Evolutionary conservation across 257 asterid species (phyloP).

Genomic region (Primulina tabacum): DNA sequence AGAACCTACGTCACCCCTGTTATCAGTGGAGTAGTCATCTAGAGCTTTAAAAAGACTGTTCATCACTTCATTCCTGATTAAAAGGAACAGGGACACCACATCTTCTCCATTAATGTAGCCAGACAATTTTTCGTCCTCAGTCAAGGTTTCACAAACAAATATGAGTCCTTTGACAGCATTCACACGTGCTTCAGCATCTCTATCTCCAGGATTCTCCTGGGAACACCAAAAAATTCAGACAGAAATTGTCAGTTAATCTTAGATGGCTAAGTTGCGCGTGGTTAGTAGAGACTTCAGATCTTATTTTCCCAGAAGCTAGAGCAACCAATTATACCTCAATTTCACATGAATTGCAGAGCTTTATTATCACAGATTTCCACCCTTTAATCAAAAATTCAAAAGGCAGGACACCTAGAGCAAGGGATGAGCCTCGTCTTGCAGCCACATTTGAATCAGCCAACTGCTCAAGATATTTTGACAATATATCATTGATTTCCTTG

Average conservation of each 20-base stretch:
- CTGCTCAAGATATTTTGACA: constrained; percentile 68
- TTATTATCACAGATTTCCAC: constrained; percentile 64
- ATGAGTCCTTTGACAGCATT: constrained; percentile 87
- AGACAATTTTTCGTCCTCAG: constrained; percentile 41
- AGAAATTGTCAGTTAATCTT: constrained; percentile 7
- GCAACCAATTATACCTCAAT: constrained; percentile 67
- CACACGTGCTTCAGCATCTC: constrained; percentile 94
- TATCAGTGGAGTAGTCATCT: constrained; percentile 93
- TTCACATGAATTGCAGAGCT: constrained; percentile 66
- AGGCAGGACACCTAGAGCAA: constrained; percentile 83
- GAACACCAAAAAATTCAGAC: constrained; percentile 23
- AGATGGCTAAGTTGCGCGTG: constrained; percentile 15
- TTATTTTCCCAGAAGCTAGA: constrained; percentile 16
- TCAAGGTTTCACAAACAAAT: constrained; percentile 69
- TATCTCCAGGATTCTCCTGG: constrained; percentile 81
- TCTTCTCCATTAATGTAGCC: constrained; percentile 51
- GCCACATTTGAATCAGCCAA: constrained; percentile 85
- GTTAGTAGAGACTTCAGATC: constrained; percentile 3
- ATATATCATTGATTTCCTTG: constrained; percentile 46
- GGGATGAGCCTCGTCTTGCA: constrained; percentile 92
- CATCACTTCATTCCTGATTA: constrained; percentile 75
- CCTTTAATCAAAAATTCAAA: constrained; percentile 56
- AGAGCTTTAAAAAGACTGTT: constrained; percentile 71
- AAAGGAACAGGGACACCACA: constrained; percentile 41
- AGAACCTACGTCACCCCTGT: constrained; percentile 97